phyloP scores from a whole-genome alignment of 257 asterid genomes.

The Solanum medicagineum region DNA sequence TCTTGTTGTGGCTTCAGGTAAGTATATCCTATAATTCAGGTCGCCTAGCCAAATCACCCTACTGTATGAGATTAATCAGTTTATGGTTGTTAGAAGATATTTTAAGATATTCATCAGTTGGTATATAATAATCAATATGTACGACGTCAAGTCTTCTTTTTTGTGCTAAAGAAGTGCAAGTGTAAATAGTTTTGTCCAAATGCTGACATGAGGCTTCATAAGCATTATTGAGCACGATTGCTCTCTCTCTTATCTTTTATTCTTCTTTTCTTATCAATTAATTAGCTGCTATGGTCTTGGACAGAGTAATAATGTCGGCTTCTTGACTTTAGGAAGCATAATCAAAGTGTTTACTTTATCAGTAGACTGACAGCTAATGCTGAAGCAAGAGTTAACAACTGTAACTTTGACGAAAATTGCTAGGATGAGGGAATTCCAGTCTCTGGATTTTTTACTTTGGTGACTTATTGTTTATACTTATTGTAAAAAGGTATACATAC shows the following conservation, averaged over 20 bases:
- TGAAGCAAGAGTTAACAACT: background rate
- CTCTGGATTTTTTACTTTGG: background rate
- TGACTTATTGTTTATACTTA: background rate
- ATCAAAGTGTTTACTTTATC: background rate
- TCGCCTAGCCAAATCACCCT: slow-evolving; percentile 62
- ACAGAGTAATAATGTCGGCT: background rate
- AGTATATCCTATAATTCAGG: slow-evolving; percentile 53
- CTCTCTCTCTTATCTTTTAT: background rate
- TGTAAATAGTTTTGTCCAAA: background rate
- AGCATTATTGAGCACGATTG: background rate
- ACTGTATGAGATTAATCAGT: slow-evolving; percentile 15
- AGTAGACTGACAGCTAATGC: background rate
- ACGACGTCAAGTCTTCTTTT: background rate
- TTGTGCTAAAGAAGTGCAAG: background rate
- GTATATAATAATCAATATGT: background rate
- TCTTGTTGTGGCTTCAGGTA: slow-evolving; percentile 50
- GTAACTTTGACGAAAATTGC: background rate
- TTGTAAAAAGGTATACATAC: slow-evolving; percentile 14
- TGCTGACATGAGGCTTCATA: background rate
- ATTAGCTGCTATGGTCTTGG: background rate
- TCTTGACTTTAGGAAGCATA: background rate
- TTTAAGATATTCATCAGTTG: background rate
- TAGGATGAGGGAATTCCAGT: background rate
- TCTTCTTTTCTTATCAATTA: background rate
- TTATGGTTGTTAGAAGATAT: background rate